Evolutionary conservation across 768 basidiomycete species (phyloP).

Genomic region (Punctularia strigosozonata): DNA sequence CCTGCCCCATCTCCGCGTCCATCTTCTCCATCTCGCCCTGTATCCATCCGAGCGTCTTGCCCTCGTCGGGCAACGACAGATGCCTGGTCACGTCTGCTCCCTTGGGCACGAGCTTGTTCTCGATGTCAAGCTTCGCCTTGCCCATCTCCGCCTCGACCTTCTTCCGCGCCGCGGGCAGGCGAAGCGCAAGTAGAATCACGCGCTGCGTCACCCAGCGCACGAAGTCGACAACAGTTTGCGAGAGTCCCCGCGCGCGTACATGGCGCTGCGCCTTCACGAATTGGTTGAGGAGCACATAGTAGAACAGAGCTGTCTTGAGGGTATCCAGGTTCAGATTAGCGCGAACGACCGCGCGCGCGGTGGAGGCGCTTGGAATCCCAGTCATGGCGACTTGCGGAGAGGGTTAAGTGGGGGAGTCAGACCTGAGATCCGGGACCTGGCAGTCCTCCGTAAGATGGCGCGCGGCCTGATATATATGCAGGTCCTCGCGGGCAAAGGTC

Average conservation of each 20-base stretch:
- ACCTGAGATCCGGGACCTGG: too few relatives aligned
- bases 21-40: slow-evolving; percentile 68
- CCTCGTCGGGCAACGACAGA: slow-evolving; percentile 50
- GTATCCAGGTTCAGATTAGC: slow-evolving; percentile 22
- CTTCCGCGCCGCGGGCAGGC: slow-evolving; percentile 45
- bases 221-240: slow-evolving; percentile 34
- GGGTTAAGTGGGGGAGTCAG: too few relatives aligned
- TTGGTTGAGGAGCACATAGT: slow-evolving; percentile 44
- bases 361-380: too few relatives aligned
- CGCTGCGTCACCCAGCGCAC: slow-evolving; percentile 22
- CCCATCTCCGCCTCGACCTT: slow-evolving; percentile 56
- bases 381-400: too few relatives aligned
- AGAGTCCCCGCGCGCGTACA: slow-evolving; percentile 49
- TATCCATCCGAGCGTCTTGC: slow-evolving; percentile 64
- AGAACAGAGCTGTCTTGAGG: slow-evolving; percentile 44
- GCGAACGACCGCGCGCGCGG: background rate
- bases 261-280: slow-evolving; percentile 46
- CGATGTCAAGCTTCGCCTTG: slow-evolving; percentile 53
- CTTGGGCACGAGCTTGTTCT: slow-evolving; percentile 54
- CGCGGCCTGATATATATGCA: too few relatives aligned
- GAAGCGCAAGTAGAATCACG: slow-evolving; percentile 43
- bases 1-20: slow-evolving; percentile 42
- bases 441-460: too few relatives aligned
- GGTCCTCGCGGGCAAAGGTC: too few relatives aligned
- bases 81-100: slow-evolving; percentile 53